These are phyloP conservation scores for Didymella sp. DNA, from an alignment of 2,329 filamentous ascomycete genomes.

Conservation along the genomic window DNA sequence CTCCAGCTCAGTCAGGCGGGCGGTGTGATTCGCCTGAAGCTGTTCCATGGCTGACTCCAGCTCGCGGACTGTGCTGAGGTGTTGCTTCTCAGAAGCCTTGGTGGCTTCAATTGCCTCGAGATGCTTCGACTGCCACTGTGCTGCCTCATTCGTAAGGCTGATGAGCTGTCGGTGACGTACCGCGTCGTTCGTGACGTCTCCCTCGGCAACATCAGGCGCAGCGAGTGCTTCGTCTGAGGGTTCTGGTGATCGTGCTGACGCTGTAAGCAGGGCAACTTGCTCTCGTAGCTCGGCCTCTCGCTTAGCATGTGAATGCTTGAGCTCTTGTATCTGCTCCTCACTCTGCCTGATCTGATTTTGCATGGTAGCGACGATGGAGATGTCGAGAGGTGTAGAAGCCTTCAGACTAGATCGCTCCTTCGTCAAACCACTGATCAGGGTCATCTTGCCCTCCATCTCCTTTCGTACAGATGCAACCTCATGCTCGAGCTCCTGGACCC, in stretches of 20 bases:
- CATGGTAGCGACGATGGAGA: conserved; percentile 85
- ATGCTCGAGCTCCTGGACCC: conserved; percentile 86
- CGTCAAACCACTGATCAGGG: conserved; percentile 91
- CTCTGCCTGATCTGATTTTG: conserved; percentile 87
- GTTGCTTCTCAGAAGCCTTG: conserved; percentile 73
- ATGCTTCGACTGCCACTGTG: conserved; percentile 79
- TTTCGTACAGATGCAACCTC: conserved; percentile 84
- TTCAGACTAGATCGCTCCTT: conserved; percentile 92
- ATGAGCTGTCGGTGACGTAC: conserved; percentile 65
- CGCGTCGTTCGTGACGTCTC: conserved; percentile 34
- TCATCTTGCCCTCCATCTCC: conserved; percentile 97
- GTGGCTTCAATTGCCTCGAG: conserved; percentile 72
- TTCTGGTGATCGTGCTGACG: conserved; percentile 53
- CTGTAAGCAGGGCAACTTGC: conserved; percentile 73
- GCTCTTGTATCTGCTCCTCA: conserved; percentile 75
- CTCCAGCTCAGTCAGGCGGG: conserved; percentile 42
- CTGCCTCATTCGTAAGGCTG: conserved; percentile 74
- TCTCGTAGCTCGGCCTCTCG: conserved; percentile 77
- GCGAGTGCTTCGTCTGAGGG: conserved; percentile 29
- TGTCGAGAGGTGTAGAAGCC: conserved; percentile 80
- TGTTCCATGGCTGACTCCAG: conserved; percentile 68
- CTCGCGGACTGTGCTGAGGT: conserved; percentile 74
- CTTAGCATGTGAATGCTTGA: conserved; percentile 74
- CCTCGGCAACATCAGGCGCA: conserved; percentile 14
- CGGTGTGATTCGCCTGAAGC: conserved; percentile 46